Percentiles rank a stretch among this genome's conserved stretches.
These are phyloP conservation scores for Trichoderma atroviride DNA, from an alignment of 2,329 filamentous ascomycete genomes.

Conservation along the genomic window DNA sequence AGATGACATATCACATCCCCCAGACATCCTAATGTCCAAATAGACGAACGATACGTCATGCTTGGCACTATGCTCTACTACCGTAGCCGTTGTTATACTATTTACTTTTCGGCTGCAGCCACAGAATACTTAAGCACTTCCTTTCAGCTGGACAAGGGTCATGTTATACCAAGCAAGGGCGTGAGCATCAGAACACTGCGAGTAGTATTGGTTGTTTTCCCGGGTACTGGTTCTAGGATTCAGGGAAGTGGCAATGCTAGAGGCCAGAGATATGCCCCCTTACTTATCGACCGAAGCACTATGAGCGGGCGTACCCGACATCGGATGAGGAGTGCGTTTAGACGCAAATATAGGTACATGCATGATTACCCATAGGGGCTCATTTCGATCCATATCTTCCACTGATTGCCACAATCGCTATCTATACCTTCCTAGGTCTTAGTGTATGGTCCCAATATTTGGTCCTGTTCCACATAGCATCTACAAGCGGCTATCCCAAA, in stretches of 20 bases:
- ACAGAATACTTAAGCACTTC: not conserved
- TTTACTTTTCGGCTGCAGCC: constrained; percentile 1
- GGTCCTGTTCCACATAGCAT: not conserved
- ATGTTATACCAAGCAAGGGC: not conserved
- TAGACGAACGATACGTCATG: constrained; percentile 7
- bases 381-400: not conserved
- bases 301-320: not conserved
- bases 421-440: not conserved
- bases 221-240: not conserved
- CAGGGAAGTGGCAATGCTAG: not conserved
- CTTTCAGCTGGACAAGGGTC: not conserved
- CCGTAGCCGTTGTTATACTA: not conserved
- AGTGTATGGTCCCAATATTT: not conserved
- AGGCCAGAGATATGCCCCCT: not conserved
- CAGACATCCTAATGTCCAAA: not conserved
- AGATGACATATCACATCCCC: constrained; percentile 15
- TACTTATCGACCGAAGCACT: not conserved
- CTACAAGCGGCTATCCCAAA: not conserved
- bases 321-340: not conserved
- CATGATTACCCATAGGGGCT: not conserved
- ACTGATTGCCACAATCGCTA: not conserved
- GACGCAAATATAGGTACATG: not conserved
- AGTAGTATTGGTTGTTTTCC: not conserved
- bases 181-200: not conserved
- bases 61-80: not conserved